A percentile compares a stretch with the other conserved stretches of the same genome.
Conservation (phyloP, 495 filamentous ascomycete species). For the Pyrenopolyporus hunteri region DNA sequence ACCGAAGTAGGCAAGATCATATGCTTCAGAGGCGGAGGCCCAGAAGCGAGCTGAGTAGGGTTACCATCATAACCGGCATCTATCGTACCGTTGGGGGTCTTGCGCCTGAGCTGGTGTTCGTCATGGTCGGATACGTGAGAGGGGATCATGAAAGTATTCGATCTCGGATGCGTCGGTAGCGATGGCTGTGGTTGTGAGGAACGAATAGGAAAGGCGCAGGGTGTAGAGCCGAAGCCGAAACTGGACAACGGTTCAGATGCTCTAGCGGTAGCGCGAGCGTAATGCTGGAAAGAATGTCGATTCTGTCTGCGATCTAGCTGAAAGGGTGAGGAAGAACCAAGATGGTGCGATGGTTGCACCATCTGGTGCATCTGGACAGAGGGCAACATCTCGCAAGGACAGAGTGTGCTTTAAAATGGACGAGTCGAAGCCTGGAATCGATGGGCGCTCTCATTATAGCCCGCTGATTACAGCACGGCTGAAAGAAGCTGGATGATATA, state of each 20-base stretch:
- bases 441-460: constrained; percentile 46
- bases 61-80: constrained; percentile 94
- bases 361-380: constrained; percentile 56
- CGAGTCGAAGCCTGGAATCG: constrained; percentile 26
- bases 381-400: constrained; percentile 48
- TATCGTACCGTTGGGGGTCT: constrained; percentile 92
- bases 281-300: constrained; percentile 40
- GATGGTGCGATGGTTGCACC: constrained; percentile 49
- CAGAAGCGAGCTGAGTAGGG: constrained; percentile 72
- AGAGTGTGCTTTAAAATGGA: constrained; percentile 27
- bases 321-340: constrained; percentile 44
- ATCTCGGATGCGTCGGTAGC: constrained; percentile 25
- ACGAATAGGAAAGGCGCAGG: constrained; percentile 49
- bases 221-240: constrained; percentile 33
- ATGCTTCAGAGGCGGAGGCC: constrained; percentile 84
- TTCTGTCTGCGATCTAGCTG: constrained; percentile 42
- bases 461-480: constrained; percentile 47
- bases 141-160: constrained; percentile 36
- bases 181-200: constrained; percentile 42
- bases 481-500: constrained; percentile 39
- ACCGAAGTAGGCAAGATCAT: constrained; percentile 70
- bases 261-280: constrained; percentile 28
- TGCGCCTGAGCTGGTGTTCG: constrained; percentile 87
- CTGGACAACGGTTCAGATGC: constrained; percentile 22
- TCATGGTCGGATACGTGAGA: constrained; percentile 47